Evolutionary conservation across 2,329 filamentous ascomycete species (phyloP).

Genomic region (Colletotrichum tamarilloi): DNA sequence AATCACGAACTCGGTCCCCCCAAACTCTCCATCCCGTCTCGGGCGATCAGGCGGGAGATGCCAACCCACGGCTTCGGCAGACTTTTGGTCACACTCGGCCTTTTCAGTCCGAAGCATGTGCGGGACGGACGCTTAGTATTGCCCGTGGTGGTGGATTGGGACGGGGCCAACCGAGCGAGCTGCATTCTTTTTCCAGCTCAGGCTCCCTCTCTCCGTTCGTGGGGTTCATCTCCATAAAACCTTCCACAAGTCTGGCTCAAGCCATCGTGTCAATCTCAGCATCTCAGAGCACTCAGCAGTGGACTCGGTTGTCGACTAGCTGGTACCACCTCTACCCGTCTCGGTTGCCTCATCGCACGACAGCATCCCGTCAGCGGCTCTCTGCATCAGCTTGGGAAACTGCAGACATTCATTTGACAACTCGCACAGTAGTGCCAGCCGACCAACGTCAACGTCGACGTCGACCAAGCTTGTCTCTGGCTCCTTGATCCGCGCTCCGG

Average conservation of each 20-base stretch:
- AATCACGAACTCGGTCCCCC: not conserved
- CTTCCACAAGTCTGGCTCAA: not conserved
- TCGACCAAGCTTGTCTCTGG: constrained; percentile 3
- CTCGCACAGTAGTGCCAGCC: constrained; percentile 12
- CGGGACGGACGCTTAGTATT: not conserved
- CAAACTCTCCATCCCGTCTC: not conserved
- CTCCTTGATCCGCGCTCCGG: not conserved
- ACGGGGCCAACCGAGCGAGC: constrained; percentile 3
- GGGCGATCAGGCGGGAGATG: not conserved
- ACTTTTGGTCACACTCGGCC: constrained; percentile 1
- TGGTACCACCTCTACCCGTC: not conserved
- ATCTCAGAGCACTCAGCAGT: not conserved
- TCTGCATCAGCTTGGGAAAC: constrained; percentile 6
- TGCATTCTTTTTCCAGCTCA: constrained; percentile 14
- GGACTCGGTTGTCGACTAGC: not conserved
- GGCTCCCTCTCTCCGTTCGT: not conserved
- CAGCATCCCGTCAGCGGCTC: not conserved
- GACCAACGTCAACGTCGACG: not conserved
- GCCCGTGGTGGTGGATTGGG: not conserved
- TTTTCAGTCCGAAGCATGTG: not conserved
- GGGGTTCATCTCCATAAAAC: not conserved
- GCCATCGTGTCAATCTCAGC: not conserved
- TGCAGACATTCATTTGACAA: constrained; percentile 23
- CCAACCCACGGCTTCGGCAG: constrained; percentile 13
- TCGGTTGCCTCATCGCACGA: not conserved